phyloP scores from a whole-genome alignment of 2,329 filamentous ascomycete species.

The Fusarium graminum region DNA sequence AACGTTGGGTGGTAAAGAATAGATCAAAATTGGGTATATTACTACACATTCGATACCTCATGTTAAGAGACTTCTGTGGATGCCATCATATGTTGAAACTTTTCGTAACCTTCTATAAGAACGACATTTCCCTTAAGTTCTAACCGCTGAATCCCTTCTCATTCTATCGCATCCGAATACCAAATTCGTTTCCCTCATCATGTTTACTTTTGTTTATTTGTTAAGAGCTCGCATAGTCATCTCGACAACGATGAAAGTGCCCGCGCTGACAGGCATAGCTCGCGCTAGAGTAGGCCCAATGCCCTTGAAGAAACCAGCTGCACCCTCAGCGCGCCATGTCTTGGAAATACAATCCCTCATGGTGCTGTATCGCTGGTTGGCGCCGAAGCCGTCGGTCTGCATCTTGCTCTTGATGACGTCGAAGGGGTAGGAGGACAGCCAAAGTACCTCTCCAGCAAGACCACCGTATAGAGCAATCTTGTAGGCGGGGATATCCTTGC shows the following conservation, averaged over 20 bases:
- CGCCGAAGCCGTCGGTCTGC: conserved; percentile 94
- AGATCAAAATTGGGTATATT: conserved; percentile 41
- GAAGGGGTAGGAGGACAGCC: conserved; percentile 93
- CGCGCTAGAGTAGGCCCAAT: conserved; percentile 90
- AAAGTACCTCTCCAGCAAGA: conserved; percentile 91
- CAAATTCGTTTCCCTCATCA: not conserved
- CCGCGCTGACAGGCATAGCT: conserved; percentile 96
- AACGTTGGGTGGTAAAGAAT: conserved; percentile 54
- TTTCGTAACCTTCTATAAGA: conserved; percentile 36
- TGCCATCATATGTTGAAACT: conserved; percentile 23
- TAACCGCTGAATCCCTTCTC: conserved; percentile 18
- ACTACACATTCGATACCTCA: conserved; percentile 19
- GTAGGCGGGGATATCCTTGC: conserved; percentile 82
- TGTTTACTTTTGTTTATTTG: conserved; percentile 40
- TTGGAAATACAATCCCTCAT: conserved; percentile 93
- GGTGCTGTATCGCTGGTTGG: conserved; percentile 75
- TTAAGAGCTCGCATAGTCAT: conserved; percentile 73
- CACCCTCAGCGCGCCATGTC: conserved; percentile 82
- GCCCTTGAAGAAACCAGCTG: conserved; percentile 93
- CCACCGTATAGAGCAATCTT: conserved; percentile 96
- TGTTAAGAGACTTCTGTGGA: conserved; percentile 14
- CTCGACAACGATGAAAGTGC: conserved; percentile 92
- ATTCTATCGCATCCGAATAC: conserved; percentile 20
- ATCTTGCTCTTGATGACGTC: conserved; percentile 99
- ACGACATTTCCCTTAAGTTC: conserved; percentile 22